A percentile compares a stretch with the other conserved stretches of the same genome.
Evolutionary conservation across 176 grass and related monocot genomes (phyloP).

Genomic region (Chrysopogon serrulatus): DNA sequence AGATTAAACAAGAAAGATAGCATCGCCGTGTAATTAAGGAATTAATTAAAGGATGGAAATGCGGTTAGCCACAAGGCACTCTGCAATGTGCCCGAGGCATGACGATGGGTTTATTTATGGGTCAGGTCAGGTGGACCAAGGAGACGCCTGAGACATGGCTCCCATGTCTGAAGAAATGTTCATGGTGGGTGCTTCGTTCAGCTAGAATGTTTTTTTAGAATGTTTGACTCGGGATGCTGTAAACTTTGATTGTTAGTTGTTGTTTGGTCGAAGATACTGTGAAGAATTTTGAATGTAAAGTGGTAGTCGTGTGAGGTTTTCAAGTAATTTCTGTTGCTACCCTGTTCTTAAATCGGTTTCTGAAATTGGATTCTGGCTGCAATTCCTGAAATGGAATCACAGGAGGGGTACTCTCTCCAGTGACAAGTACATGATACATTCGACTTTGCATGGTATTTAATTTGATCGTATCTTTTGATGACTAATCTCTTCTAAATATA

Average conservation of each 20-base stretch:
- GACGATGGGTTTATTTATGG: neutral
- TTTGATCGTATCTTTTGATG: neutral
- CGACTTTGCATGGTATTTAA: neutral
- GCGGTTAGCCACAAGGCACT: constrained; percentile 1
- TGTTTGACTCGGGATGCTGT: constrained; percentile 3
- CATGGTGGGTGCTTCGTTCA: neutral
- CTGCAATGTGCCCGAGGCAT: neutral
- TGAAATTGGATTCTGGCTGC: neutral
- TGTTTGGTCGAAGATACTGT: neutral
- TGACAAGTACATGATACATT: neutral
- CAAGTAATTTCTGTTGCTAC: neutral
- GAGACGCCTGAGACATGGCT: neutral
- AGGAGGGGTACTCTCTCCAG: neutral
- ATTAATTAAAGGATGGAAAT: neutral
- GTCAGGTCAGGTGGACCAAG: neutral
- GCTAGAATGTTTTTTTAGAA: neutral
- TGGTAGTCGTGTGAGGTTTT: neutral
- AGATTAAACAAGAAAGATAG: neutral
- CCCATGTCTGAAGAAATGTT: neutral
- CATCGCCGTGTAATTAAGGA: neutral
- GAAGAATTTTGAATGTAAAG: neutral
- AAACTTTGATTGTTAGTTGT: neutral
- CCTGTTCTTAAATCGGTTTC: neutral
- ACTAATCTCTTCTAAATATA: neutral
- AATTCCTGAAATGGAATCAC: neutral